Base-by-base conservation (phyloP, 2,329 filamentous ascomycete species). In the Fusarium zealandicum region DNA sequence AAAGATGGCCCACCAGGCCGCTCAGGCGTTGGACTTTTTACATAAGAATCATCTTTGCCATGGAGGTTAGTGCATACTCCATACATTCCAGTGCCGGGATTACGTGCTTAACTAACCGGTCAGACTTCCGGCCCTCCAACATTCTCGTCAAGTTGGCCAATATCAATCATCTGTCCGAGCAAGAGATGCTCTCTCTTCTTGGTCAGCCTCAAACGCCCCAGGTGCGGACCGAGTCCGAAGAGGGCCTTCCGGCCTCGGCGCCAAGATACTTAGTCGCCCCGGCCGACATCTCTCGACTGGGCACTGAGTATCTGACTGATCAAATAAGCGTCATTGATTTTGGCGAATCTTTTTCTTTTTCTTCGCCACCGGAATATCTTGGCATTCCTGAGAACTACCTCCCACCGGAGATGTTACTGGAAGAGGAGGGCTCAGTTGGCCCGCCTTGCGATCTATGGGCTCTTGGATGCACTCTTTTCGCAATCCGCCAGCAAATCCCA, bases 401-500 rank as follows among this genome's bases (percentile, higher is more conserved):
- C 1, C 51, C 72, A 0, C 71, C 71, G 0, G 72, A 74, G 32
- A 17, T 63, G 1, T 22, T 70, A 0, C 41, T 73, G 0, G 69
- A 70, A 2, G 11, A 40, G 0, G 61, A 57, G 3, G 31, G 27
- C 5, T 11, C n/a, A 1, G 11, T 65, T 2, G 66, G 71, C 0
- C 51, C 61, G 0, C 50, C 40, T 0, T 65, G 57, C 1, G 72
- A 74, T 28, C 35, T 73, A 0, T 74, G 72, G 71, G 70, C 72
- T 22, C 66, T 74, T 3, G 72, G 65, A 0, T 74, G 72, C 18
- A 73, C 69, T 0, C 28, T 75, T 0, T 71, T 71, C 28, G 69
- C 74, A 50, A 73, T 73, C 1, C 65, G 72, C 1, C 58, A 65
- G 0, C 69, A 71, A 1, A 45, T 67, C 4, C 56, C 56, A 0